Base-by-base conservation (phyloP, 176 grass and related monocot species). In the Thalia dealbata region DNA sequence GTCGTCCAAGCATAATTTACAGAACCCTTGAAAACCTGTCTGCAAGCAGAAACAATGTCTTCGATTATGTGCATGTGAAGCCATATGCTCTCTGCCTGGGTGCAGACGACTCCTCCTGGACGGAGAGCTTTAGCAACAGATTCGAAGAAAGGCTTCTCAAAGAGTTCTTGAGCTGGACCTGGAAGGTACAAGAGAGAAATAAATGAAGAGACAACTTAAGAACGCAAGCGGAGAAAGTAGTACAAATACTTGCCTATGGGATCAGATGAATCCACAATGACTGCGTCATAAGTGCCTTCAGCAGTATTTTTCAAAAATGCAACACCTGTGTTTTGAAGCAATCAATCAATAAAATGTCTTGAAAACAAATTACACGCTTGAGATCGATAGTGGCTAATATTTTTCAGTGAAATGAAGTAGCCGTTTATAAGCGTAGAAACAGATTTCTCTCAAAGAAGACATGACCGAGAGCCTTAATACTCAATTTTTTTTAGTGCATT, bases 1-100 rank as follows among this genome's bases (percentile, higher is more conserved):
- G 93, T 90, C 52, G 93, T 97, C 93, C 93, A 97, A 72, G 93
- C 93, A 85, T 97, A 97, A 75, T 86, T 97, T n/a, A 97, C 87
- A 0, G 89, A 92, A 59, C 93, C 93, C 78, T 97, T 96, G 25
- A 96, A 97, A 82, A 90, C 79, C 78, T 92, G 84, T 48, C 85
- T 85, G 70, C 93, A 88, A 54, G 80, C 82, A 52, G 59, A 75
- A 41, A 88, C 82, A 73, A 97, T 97, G 43, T 92, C 87, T 68
- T 97, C 93, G 25, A 96, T 97, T 16, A 97, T 97, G 81, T 97
- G 93, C 93, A 97, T 92, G 75, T 97, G 93, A 52, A 97, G 71
- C 93, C 93, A 97, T 78, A 97, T 97, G 81, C 93, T 97, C 81
- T 97, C 93, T 25, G 90, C 93, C 43, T 97, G 93, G 7, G 93